Conservation (phyloP, 192 early-diverging fungal genomes). For the Mortierella alpina region DNA sequence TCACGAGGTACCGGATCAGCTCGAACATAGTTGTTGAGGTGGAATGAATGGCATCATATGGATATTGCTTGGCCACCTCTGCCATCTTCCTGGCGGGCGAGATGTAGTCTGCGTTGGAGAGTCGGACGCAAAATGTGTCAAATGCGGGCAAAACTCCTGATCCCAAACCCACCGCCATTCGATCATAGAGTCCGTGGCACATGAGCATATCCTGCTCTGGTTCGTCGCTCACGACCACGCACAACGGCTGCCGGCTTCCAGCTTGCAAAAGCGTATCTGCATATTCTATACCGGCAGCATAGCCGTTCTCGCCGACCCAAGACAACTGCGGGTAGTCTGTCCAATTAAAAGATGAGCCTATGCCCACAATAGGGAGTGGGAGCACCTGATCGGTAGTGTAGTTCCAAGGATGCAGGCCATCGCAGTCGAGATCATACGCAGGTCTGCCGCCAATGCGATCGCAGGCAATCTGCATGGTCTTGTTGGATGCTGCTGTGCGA, state of each 20-base stretch:
- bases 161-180: not conserved
- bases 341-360: constrained; percentile 25
- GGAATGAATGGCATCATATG: constrained; percentile 39
- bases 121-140: constrained; percentile 17
- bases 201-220: constrained; percentile 28
- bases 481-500: constrained; percentile 10
- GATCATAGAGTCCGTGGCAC: constrained; percentile 33
- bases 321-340: constrained; percentile 10
- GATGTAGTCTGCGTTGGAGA: constrained; percentile 17
- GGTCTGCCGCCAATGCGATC: not conserved
- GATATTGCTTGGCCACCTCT: constrained; percentile 1
- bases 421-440: not conserved
- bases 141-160: constrained; percentile 11
- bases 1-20: constrained; percentile 25
- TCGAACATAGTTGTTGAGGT: constrained; percentile 31
- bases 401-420: constrained; percentile 21
- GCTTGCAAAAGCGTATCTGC: constrained; percentile 14
- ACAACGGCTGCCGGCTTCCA: constrained; percentile 3
- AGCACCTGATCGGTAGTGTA: constrained; percentile 22
- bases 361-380: constrained; percentile 36
- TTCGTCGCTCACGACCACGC: constrained; percentile 23
- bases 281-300: constrained; percentile 22
- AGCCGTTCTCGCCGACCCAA: constrained; percentile 47
- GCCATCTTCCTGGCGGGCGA: constrained; percentile 2
- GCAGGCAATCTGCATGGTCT: constrained; percentile 9